These are phyloP conservation scores for Mycena rosella DNA, from an alignment of 768 basidiomycete genomes.

Conservation along the genomic window DNA sequence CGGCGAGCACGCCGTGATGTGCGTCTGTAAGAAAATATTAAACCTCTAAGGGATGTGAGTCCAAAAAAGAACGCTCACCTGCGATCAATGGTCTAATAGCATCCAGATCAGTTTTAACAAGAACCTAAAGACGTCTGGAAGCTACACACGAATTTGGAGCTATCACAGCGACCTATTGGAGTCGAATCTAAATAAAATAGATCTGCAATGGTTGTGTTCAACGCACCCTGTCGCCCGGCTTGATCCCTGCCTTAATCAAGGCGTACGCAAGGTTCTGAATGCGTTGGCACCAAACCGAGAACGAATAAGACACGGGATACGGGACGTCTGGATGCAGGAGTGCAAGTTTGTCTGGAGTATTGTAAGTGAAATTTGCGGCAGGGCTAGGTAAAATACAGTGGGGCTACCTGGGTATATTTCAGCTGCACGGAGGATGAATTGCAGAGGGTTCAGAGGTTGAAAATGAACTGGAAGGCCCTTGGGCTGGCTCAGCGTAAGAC, in stretches of 20 bases:
- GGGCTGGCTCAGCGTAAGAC: constrained; percentile 60
- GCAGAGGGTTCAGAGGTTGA: constrained; percentile 73
- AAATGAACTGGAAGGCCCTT: constrained; percentile 62
- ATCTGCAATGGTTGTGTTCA: neutral
- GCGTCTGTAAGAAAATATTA: constrained; percentile 64
- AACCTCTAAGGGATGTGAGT: neutral
- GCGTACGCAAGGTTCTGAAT: constrained; percentile 91
- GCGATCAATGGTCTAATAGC: constrained; percentile 72
- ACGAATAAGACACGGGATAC: constrained; percentile 76
- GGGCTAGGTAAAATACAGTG: too few species aligned
- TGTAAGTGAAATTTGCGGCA: too few species aligned
- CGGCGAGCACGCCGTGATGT: constrained; percentile 81
- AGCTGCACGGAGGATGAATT: constrained; percentile 83
- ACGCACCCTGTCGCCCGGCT: constrained; percentile 75
- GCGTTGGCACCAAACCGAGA: constrained; percentile 83
- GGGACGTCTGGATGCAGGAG: constrained; percentile 76
- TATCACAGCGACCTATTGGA: constrained; percentile 69
- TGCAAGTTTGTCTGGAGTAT: constrained; percentile 68
- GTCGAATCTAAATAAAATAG: neutral
- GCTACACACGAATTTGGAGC: constrained; percentile 83
- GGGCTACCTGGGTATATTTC: constrained; percentile 76
- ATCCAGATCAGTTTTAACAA: constrained; percentile 14
- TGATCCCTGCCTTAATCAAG: constrained; percentile 76
- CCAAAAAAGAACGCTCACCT: constrained; percentile 55
- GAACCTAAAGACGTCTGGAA: neutral